Evolutionary conservation across 129 eudicot species (phyloP).

Genomic region (Escallonia herrerae): DNA sequence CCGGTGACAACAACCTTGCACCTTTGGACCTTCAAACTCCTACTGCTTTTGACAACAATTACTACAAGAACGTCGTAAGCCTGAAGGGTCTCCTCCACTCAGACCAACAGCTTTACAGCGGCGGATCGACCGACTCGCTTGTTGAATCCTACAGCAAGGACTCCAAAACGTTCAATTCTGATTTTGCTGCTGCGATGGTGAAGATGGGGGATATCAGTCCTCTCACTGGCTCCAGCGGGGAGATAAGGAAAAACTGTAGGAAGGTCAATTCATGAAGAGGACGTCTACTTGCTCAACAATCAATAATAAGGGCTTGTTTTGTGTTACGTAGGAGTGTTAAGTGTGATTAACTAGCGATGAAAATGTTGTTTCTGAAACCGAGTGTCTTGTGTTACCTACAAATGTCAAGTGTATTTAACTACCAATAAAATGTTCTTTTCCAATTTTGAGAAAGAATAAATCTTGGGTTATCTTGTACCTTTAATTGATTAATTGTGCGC

Average conservation of each 20-base stretch:
- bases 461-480: too few species aligned
- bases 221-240: slow-evolving; percentile 50
- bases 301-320: too few species aligned
- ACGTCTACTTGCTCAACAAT: too few species aligned
- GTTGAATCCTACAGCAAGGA: slow-evolving; percentile 30
- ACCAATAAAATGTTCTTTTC: too few species aligned
- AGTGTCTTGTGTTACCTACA: too few species aligned
- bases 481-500: too few species aligned
- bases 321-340: too few species aligned
- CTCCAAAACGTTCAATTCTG: slow-evolving; percentile 14
- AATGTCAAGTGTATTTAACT: too few species aligned
- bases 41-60: slow-evolving; percentile 34
- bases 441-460: too few species aligned
- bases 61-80: slow-evolving; percentile 30
- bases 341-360: too few species aligned
- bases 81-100: slow-evolving; percentile 56
- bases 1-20: slow-evolving; percentile 53
- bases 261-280: slow-evolving; percentile 22
- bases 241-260: slow-evolving; percentile 57
- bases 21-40: slow-evolving; percentile 51
- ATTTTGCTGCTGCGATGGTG: slow-evolving; percentile 56
- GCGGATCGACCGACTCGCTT: slow-evolving; percentile 38
- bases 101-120: slow-evolving; percentile 46
- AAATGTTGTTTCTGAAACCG: too few species aligned
- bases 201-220: slow-evolving; percentile 66